Conservation (phyloP, 108 stramenopile genomes). For the Pseudonitzschia pungens region DNA sequence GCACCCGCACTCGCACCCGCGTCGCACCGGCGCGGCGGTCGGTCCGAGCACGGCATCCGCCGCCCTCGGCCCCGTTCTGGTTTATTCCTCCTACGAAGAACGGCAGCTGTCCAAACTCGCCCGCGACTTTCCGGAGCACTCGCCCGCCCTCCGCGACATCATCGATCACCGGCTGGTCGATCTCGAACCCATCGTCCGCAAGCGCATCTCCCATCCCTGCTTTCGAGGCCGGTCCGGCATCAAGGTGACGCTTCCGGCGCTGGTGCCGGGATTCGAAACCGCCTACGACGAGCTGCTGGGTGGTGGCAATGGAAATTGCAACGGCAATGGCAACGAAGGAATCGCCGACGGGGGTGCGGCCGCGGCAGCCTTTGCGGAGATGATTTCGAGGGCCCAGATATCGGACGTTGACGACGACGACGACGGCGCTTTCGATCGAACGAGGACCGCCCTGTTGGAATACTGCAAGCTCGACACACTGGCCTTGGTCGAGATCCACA, state of each 20-base stretch:
- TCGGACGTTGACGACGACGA: too few species aligned
- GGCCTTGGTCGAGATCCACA: conserved; percentile 12
- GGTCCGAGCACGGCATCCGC: too few species aligned
- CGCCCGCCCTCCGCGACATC: background rate
- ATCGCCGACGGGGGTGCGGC: conserved; percentile 13
- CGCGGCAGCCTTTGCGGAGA: conserved; percentile 3
- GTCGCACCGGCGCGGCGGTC: too few species aligned
- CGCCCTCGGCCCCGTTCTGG: background rate
- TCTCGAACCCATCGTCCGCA: conserved; percentile 2
- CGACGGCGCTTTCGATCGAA: background rate
- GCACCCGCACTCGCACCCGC: too few species aligned
- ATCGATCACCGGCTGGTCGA: conserved; percentile 12
- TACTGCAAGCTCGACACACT: conserved; percentile 13
- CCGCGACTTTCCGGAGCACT: background rate
- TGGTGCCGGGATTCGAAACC: conserved; percentile 3
- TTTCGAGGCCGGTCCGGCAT: conserved; percentile 9
- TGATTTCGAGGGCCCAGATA: background rate
- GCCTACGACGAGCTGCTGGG: conserved; percentile 3
- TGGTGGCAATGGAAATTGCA: too few species aligned
- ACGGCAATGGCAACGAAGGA: too few species aligned
- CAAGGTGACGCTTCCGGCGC: conserved; percentile 9
- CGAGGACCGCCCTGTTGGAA: conserved; percentile 2
- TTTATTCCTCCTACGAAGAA: conserved; percentile 16
- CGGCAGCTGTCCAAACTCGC: background rate
- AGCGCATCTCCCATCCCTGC: background rate